Percentiles rank a stretch among this genome's conserved stretches.
phyloP scores from a whole-genome alignment of 192 early-diverging fungal genomes.

The Cladochytrium replicatum region DNA sequence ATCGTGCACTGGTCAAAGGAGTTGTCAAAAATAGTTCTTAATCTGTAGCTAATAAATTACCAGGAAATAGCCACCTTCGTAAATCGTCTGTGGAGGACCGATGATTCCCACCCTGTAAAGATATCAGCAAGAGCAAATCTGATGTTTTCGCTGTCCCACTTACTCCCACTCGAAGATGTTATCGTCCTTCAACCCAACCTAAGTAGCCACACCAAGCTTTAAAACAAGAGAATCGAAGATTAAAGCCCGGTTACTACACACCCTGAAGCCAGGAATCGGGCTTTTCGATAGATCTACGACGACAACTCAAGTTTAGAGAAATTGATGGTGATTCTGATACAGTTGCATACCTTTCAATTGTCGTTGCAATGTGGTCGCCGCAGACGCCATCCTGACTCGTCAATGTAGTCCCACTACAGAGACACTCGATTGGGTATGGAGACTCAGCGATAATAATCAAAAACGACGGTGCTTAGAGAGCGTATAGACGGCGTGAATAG shows the following conservation, averaged over 20 bases:
- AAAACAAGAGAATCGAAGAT: not conserved
- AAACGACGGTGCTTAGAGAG: not conserved
- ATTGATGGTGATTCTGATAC: not conserved
- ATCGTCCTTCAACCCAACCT: conserved; percentile 40
- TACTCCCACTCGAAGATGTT: conserved; percentile 48
- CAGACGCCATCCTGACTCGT: not conserved
- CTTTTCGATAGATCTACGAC: conserved; percentile 33
- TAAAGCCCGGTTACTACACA: conserved; percentile 1
- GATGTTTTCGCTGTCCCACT: conserved; percentile 3
- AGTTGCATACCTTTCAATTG: conserved; percentile 33
- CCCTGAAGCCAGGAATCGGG: conserved; percentile 41
- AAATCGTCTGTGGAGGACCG: conserved; percentile 41
- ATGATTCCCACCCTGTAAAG: conserved; percentile 41
- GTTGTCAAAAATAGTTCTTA: not conserved
- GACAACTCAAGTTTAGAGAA: not conserved
- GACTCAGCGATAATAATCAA: not conserved
- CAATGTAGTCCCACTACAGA: no score
- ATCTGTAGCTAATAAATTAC: conserved; percentile 6
- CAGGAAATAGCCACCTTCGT: conserved; percentile 48
- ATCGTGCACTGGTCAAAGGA: conserved; percentile 31
- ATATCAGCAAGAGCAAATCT: conserved; percentile 5
- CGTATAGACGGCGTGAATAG: not conserved
- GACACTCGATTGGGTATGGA: not conserved
- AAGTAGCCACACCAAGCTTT: not conserved
- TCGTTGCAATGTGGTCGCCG: conserved; percentile 29